Evolutionary conservation across 1,284 basidiomycete species (phyloP).

Genomic region (Ganoderma leucocontextum): DNA sequence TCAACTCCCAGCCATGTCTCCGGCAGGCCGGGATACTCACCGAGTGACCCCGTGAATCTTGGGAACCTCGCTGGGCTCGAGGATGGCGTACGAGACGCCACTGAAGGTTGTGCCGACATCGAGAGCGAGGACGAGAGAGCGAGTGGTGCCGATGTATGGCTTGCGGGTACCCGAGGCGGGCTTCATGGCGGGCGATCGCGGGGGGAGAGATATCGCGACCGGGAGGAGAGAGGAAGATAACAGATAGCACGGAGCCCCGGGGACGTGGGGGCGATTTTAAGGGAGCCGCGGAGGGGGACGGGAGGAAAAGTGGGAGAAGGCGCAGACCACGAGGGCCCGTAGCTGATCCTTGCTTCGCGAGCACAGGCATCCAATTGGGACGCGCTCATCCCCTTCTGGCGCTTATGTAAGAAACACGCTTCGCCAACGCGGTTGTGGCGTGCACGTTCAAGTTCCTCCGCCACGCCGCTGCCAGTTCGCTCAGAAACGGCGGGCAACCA

Average conservation of each 20-base stretch:
- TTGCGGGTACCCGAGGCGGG: conserved; percentile 64
- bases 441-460: conserved; percentile 16
- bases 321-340: conserved; percentile 35
- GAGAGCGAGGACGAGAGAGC: conserved; percentile 76
- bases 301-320: conserved; percentile 21
- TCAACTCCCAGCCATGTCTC: conserved; percentile 15
- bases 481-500: not conserved
- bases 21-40: conserved; percentile 50
- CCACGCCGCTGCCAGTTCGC: conserved; percentile 1
- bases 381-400: conserved; percentile 14
- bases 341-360: conserved; percentile 15
- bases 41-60: conserved; percentile 78
- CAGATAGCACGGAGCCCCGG: conserved; percentile 22
- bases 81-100: conserved; percentile 79
- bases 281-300: conserved; percentile 22
- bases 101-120: conserved; percentile 82
- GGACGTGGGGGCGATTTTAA: conserved; percentile 28
- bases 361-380: conserved; percentile 17
- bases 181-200: conserved; percentile 40
- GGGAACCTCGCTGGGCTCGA: conserved; percentile 76
- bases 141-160: conserved; percentile 68
- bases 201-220: conserved; percentile 18
- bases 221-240: conserved; percentile 27
- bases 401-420: conserved; percentile 37
- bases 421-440: conserved; percentile 40